Base-by-base conservation (phyloP, 495 filamentous ascomycete species). In the Echria macrotheca region DNA sequence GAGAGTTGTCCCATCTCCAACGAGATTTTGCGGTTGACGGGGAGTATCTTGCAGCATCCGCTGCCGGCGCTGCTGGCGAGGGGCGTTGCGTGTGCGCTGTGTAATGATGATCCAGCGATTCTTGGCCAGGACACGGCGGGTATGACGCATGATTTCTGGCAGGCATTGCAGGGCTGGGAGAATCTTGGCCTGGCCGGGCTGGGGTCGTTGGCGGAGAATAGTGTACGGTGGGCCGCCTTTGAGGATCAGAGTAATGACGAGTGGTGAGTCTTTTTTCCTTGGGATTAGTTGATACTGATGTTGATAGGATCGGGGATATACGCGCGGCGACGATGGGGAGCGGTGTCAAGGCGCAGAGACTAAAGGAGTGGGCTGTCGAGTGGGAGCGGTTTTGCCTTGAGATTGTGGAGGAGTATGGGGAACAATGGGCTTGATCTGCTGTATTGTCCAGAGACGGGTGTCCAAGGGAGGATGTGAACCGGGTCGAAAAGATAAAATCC, bases 321-420 rank as follows among this genome's bases (percentile, higher is more conserved):
- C 79, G 77, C 43, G 80, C 85, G 42, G 90, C 86, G 1, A 79
- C 83, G 17, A 64, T 85, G 53, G 93, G 90, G n/a, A 71, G 74
- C 44, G 84, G 89, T 0, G 48, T 84, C 15, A 83, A 91, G 63
- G 85, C 85, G 2, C 52, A 79, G 50, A 77, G 84, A 42, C 61
- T 97, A 69, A 79, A 76, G 62, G 75, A 91, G 58, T 96, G 89
- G 86, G 76, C 74, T 33, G 66, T 74, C 36, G 77, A 84, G 40
- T 96, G 91, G 82, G 93, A 98, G 69, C 72, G 77, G 52, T 98
- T 95, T 60, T 96, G 91, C 64, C 73, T 87, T 43, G 97, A 90
- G 91, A 71, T 97, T 46, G 85, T 95, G 6, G 68, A 78, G 42
- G 85, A 93, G 63, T 95, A 80, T 74, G 85, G 83, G 12, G 78